Evolutionary conservation across 129 eudicot species (phyloP), one percentile per base, ranked within the genome.

Genomic region (Artemisia argyi): DNA sequence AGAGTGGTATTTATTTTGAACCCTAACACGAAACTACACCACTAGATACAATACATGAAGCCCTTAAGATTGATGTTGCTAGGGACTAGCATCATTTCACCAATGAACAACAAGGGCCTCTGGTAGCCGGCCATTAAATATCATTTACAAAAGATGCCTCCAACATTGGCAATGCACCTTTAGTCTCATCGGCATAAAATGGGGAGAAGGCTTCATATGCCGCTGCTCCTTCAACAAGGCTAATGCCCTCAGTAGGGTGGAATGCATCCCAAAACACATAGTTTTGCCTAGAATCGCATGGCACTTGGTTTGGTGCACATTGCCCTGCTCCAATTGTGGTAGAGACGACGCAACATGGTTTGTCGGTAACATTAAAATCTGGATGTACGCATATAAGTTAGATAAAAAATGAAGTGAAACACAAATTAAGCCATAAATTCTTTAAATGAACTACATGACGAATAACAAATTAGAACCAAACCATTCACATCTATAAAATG

Each of bases 181-280:
- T 54, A 16, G 61, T 46, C 52, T 54, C 12, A 1, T 71, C 17
- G 17, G 6, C 50, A 55, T 71, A 78, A 4, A 78, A 71, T 9
- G 82, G 77, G 16, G 73, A 54, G 11, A 71, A 39, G n/a, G 68
- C 13, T 64, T 66, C 76, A 39, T 74, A 83, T 11, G 17, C 53
- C 0, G 11, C 18, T 46, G 64, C 44, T 13, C 77, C 88, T 0
- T 73, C 72, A 0, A 73, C 57, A 24, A 55, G 52, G 35, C 61
- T 55, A 13, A 61, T 60, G 30, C 63, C 20, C 47, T 77, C 83
- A 3, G 83, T 80, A 2, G 88, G 83, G 64, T 80, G 88, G 22
- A 73, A 84, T 0, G 59, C 85, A 28, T 84, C 85, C 75, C 78
- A 84, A 49, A 79, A 84, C 3, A 80, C 70, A 51, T 80, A 67